Evolutionary conservation across 2,329 filamentous ascomycete species (phyloP).

Genomic region (Chalaropsis ovoidea): DNA sequence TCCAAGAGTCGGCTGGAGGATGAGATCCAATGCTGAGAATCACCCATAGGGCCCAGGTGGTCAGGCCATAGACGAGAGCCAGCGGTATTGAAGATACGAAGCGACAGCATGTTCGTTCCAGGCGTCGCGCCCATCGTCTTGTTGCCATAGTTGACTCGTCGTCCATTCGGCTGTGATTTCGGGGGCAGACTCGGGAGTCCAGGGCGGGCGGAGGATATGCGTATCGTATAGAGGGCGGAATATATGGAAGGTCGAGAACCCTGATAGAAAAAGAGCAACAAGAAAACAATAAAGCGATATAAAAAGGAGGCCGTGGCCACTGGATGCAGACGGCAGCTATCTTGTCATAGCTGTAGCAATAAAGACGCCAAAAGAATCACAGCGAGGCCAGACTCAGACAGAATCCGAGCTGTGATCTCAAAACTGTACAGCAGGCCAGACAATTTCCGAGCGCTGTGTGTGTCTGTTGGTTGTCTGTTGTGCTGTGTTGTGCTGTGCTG

Average conservation of each 20-base stretch:
- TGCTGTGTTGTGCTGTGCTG: too few species aligned
- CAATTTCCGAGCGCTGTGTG: neutral
- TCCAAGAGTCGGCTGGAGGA: constrained; percentile 44
- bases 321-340: neutral
- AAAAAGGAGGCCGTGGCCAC: constrained; percentile 8
- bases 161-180: constrained; percentile 25
- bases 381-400: constrained; percentile 8
- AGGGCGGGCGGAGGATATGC: neutral
- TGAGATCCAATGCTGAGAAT: constrained; percentile 60
- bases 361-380: neutral
- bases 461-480: neutral
- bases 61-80: constrained; percentile 75
- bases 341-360: constrained; percentile 3
- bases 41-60: constrained; percentile 91
- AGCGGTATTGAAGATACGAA: constrained; percentile 77
- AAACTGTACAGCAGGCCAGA: neutral
- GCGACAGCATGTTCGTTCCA: constrained; percentile 76
- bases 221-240: neutral
- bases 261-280: neutral
- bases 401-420: neutral
- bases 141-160: constrained; percentile 38
- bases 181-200: neutral
- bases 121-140: constrained; percentile 54
- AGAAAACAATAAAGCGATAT: constrained; percentile 13
- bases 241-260: neutral